These are phyloP conservation scores for Phalaenopsis aphrodite DNA, from an alignment of 106 monocot genomes.

Conservation along the genomic window DNA sequence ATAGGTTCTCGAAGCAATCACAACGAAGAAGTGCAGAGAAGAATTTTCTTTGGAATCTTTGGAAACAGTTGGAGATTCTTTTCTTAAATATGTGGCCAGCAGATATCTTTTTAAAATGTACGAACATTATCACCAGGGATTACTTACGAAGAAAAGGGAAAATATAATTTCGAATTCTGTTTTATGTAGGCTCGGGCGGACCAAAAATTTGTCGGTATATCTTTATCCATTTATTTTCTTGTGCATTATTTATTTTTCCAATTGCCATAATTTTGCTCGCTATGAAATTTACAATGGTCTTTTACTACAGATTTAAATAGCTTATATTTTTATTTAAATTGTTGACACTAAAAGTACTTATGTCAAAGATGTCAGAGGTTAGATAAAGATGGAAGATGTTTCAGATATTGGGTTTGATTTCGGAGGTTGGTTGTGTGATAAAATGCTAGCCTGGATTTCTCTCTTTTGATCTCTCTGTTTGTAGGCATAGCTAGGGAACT, in stretches of 20 bases:
- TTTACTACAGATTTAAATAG: neutral
- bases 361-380: neutral
- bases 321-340: neutral
- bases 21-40: constrained; percentile 55
- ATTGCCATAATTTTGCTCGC: neutral
- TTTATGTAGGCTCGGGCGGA: constrained; percentile 35
- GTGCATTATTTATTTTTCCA: neutral
- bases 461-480: neutral
- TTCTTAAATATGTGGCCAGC: constrained; percentile 51
- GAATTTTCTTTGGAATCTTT: constrained; percentile 53
- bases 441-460: neutral
- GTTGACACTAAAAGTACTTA: neutral
- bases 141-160: constrained; percentile 31
- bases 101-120: constrained; percentile 39
- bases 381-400: neutral
- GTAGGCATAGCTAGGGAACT: neutral
- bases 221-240: neutral
- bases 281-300: neutral
- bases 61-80: constrained; percentile 71
- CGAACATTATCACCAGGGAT: constrained; percentile 49
- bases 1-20: constrained; percentile 62
- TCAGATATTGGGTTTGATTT: neutral
- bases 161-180: constrained; percentile 36
- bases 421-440: neutral
- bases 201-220: constrained; percentile 29